phyloP scores from a whole-genome alignment of 495 filamentous ascomycete species.

The Astrocystis sublimbata region DNA sequence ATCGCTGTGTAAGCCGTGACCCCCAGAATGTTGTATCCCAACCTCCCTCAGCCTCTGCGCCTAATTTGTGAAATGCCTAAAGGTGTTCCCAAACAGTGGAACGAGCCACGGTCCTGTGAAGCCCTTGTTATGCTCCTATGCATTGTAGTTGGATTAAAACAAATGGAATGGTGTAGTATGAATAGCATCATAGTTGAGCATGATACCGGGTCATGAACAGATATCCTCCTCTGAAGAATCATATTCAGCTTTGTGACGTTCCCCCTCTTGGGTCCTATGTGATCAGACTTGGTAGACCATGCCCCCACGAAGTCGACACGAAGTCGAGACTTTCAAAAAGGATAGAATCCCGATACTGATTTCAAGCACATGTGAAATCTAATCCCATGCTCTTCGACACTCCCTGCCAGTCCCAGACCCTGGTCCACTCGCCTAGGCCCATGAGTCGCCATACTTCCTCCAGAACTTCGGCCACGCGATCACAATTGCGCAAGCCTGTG shows the following conservation, averaged over 20 bases:
- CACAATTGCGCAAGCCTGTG: conserved; percentile 78
- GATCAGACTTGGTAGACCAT: not conserved
- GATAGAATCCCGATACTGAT: not conserved
- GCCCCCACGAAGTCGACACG: not conserved
- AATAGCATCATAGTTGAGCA: not conserved
- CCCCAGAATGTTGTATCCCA: not conserved
- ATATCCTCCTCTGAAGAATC: not conserved
- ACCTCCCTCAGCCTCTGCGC: conserved; percentile 9
- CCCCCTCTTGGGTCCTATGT: not conserved
- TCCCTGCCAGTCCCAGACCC: conserved; percentile 87
- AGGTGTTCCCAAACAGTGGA: not conserved
- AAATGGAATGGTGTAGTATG: not conserved
- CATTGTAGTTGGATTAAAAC: not conserved
- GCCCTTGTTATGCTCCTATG: not conserved
- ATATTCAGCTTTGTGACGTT: not conserved
- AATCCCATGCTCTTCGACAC: conserved; percentile 74
- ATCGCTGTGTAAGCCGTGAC: not conserved
- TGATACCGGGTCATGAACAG: not conserved
- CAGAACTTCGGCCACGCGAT: conserved; percentile 73
- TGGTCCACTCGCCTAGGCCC: conserved; percentile 69
- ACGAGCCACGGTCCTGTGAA: not conserved
- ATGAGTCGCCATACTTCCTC: conserved; percentile 80
- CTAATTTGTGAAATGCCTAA: conserved; percentile 5
- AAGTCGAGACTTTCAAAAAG: not conserved
- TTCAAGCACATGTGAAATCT: conserved; percentile 67